Base-by-base conservation (phyloP, 2,329 filamentous ascomycete genomes). In the Claviceps purpurea region DNA sequence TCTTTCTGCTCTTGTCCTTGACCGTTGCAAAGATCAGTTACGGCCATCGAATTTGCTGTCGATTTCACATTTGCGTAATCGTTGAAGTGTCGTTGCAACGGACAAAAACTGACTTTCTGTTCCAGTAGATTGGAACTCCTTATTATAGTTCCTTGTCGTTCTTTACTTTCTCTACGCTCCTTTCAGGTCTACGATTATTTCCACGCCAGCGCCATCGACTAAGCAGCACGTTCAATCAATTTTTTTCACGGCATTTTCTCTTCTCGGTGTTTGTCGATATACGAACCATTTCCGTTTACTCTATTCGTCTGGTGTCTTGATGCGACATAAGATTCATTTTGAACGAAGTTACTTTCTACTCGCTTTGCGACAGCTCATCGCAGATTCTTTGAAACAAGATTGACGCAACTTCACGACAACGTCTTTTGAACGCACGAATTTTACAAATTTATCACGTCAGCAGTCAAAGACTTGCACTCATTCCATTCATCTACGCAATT, bases 371-470 rank as follows among this genome's bases (percentile, higher is more conserved):
- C 38, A 50, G 24, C 24, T 40, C 44, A 30, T 13, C 10, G 37
- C 24, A 16, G 2, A 50, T 40, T 40, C 26, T 13, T 50, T 13
- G 38, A 50, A 55, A 48, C 52, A 51, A 52, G 37, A 48, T 56
- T 53, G 55, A 54, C 50, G 50, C 47, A 48, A 52, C 50, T 47
- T 43, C 5, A 47, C 40, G 20, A 44, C 22, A 34, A 34, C 5
- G 22, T 18, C 42, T 38, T 20, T 52, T 26, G 8, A 14, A 22
- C 26, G 18, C 22, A 34, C 41, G 24, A 13, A 20, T 11, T 11
- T 34, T 34, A 11, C 30, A 11, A 3, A 26, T 46, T 56, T 46
- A 54, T 42, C 49, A 44, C 45, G 39, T 50, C 48, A 48, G 45
- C 52, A 50, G 54, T 43, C 11, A 34, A 50, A 34, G 20, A 10